Evolutionary conservation across 441 rosid genomes (phyloP).

Genomic region (Erodium moschatum): DNA sequence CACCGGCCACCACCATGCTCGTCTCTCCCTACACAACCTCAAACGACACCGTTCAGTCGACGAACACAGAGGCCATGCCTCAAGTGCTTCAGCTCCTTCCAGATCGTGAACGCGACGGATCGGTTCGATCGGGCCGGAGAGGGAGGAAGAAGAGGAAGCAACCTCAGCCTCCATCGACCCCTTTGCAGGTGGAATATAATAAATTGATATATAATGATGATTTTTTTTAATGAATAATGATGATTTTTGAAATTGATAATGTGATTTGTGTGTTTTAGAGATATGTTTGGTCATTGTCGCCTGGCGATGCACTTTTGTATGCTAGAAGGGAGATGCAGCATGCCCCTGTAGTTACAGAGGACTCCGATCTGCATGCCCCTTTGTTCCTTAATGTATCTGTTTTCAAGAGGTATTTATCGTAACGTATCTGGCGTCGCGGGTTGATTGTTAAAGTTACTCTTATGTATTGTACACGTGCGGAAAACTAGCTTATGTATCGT

Average conservation of each 20-base stretch:
- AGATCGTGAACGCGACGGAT: no score
- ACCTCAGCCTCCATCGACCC: slow-evolving; percentile 31
- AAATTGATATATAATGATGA: no score
- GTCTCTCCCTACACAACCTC: slow-evolving; percentile 24
- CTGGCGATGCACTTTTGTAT: slow-evolving; percentile 47
- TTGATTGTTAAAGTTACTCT: no score
- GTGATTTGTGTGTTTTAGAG: no score
- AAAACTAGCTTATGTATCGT: no score
- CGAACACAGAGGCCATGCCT: slow-evolving; percentile 30
- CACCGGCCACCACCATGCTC: slow-evolving; percentile 22
- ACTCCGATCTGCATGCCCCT: slow-evolving; percentile 45
- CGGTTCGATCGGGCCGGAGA: slow-evolving; percentile 15
- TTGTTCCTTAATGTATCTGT: slow-evolving; percentile 53
- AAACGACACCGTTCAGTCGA: slow-evolving; percentile 40
- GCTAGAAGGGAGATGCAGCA: slow-evolving; percentile 55
- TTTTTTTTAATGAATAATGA: no score
- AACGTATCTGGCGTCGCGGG: not conserved
- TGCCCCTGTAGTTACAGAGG: slow-evolving; percentile 35
- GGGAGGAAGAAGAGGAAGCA: slow-evolving; percentile 22
- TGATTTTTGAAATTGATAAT: no score
- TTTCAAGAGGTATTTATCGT: slow-evolving; percentile 58
- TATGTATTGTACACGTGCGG: no score
- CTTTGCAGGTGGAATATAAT: slow-evolving; percentile 37
- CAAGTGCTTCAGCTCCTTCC: slow-evolving; percentile 25
- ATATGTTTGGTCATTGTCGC: slow-evolving; percentile 48